Evolutionary conservation across 2,329 filamentous ascomycete species (phyloP).

Genomic region (Ophiosphaerella narmari): DNA sequence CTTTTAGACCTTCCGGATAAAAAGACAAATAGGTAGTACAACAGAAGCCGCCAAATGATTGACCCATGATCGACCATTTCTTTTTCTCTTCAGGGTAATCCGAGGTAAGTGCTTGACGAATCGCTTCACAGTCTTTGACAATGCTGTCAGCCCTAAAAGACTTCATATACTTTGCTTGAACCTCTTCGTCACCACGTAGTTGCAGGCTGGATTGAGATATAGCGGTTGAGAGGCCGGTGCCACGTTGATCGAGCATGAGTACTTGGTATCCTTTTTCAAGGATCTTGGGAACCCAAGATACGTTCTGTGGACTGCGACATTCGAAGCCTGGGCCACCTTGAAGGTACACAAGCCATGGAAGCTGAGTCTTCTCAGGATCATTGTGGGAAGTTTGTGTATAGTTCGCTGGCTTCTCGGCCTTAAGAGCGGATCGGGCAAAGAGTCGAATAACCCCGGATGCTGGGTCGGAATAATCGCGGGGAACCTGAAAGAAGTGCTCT

Average conservation of each 20-base stretch:
- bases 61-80: conserved; percentile 85
- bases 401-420: conserved; percentile 66
- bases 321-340: conserved; percentile 86
- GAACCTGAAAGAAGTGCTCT: conserved; percentile 86
- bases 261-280: conserved; percentile 81
- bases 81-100: conserved; percentile 71
- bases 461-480: conserved; percentile 73
- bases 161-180: conserved; percentile 80
- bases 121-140: conserved; percentile 85
- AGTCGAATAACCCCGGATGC: conserved; percentile 67
- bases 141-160: conserved; percentile 89
- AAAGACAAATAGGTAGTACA: conserved; percentile 81
- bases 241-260: conserved; percentile 87
- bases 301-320: conserved; percentile 74
- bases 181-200: conserved; percentile 63
- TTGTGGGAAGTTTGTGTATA: conserved; percentile 53
- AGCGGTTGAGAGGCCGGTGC: conserved; percentile 82
- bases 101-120: conserved; percentile 73
- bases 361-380: conserved; percentile 53
- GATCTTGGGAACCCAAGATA: conserved; percentile 70
- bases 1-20: conserved; percentile 74
- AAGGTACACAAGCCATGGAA: conserved; percentile 71
- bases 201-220: conserved; percentile 75
- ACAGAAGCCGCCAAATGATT: conserved; percentile 92
- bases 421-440: conserved; percentile 76